Conservation (phyloP, 768 basidiomycete genomes). For the Calvatia gigantea region DNA sequence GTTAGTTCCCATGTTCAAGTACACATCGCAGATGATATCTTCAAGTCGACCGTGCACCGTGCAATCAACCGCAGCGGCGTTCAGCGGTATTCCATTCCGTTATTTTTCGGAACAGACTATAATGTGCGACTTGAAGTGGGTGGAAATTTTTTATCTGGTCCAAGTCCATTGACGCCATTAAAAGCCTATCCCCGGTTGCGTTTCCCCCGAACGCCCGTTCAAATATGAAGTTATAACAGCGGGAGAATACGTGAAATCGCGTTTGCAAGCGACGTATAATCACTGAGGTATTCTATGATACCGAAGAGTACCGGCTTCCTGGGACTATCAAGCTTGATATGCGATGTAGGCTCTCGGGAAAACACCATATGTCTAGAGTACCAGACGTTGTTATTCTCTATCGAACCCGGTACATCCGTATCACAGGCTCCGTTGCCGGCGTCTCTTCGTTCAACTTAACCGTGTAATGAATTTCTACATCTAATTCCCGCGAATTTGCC, state of each 20-base stretch:
- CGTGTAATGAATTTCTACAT: conserved; percentile 86
- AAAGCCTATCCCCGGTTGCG: conserved; percentile 53
- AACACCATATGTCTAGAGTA: not conserved
- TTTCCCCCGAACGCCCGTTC: conserved; percentile 35
- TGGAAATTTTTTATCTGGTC: not conserved
- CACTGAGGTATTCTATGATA: conserved; percentile 19
- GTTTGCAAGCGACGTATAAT: conserved; percentile 66
- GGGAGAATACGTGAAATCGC: conserved; percentile 78
- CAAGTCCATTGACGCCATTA: not conserved
- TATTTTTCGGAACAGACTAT: conserved; percentile 91
- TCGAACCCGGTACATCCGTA: conserved; percentile 79
- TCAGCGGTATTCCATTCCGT: conserved; percentile 77
- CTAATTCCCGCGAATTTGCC: conserved; percentile 81
- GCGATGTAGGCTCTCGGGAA: no score
- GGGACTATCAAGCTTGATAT: no score
- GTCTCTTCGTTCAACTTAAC: conserved; percentile 39
- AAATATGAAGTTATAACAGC: conserved; percentile 74
- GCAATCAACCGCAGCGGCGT: conserved; percentile 74
- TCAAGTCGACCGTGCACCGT: conserved; percentile 88
- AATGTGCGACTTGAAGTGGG: conserved; percentile 75
- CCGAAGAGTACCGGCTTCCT: no score
- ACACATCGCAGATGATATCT: conserved; percentile 66
- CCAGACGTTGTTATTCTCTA: conserved; percentile 26
- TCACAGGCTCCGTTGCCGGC: conserved; percentile 39
- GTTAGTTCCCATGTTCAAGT: not conserved